These are phyloP conservation scores for Clarireedia homoeocarpa DNA, from an alignment of 2,329 filamentous ascomycete genomes.

Conservation along the genomic window DNA sequence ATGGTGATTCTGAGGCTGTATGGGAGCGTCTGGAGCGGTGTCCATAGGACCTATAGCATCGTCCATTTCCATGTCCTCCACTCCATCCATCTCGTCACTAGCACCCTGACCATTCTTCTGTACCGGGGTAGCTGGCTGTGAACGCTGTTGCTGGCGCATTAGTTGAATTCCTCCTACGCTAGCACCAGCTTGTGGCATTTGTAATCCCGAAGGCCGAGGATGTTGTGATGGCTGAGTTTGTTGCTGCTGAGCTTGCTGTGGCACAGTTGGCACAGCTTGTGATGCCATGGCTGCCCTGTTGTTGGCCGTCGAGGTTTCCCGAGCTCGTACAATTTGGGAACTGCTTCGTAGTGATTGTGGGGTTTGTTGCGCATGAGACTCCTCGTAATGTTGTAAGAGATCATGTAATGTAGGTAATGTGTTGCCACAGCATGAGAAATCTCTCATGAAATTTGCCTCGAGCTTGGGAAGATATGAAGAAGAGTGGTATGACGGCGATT, in stretches of 20 bases:
- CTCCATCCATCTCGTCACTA: slow-evolving; percentile 66
- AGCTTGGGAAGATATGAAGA: slow-evolving; percentile 94
- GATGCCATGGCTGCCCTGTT: slow-evolving; percentile 36
- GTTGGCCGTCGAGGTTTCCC: slow-evolving; percentile 36
- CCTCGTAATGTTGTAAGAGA: slow-evolving; percentile 92
- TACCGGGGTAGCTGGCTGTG: slow-evolving; percentile 26
- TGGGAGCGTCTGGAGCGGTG: slow-evolving; percentile 43
- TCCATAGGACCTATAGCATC: slow-evolving; percentile 64
- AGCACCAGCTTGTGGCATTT: slow-evolving; percentile 25
- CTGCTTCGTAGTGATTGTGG: slow-evolving; percentile 37
- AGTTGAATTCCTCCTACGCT: slow-evolving; percentile 28
- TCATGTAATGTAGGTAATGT: slow-evolving; percentile 89
- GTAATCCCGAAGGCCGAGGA: slow-evolving; percentile 21
- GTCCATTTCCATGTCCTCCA: slow-evolving; percentile 97
- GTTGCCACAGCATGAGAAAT: slow-evolving; percentile 91
- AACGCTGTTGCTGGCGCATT: slow-evolving; percentile 29
- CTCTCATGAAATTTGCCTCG: slow-evolving; percentile 95
- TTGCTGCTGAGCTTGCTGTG: slow-evolving; percentile 40
- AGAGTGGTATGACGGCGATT: slow-evolving; percentile 93
- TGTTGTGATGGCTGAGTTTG: slow-evolving; percentile 19
- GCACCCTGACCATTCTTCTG: slow-evolving; percentile 24
- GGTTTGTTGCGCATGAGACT: slow-evolving; percentile 73
- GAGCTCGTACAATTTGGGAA: slow-evolving; percentile 34
- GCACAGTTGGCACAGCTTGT: slow-evolving; percentile 32
- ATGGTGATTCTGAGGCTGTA: slow-evolving; percentile 32